These are phyloP conservation scores for Monosporascus sp. DNA, from an alignment of 2,329 filamentous ascomycete species.

Conservation along the genomic window DNA sequence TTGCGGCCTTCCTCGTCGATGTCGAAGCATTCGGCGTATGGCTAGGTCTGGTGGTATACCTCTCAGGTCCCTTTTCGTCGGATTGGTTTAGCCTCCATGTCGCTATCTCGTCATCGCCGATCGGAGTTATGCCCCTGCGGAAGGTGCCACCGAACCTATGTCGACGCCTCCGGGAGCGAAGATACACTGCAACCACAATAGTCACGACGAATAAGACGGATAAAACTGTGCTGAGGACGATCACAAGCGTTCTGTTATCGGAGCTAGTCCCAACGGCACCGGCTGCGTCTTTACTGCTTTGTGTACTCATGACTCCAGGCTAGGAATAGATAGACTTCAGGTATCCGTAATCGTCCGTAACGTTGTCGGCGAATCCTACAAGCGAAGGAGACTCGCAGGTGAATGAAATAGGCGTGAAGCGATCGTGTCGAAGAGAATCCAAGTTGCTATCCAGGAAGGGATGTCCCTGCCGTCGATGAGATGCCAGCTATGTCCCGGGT, in stretches of 20 bases:
- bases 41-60: slow-evolving; percentile 17
- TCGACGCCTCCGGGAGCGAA: slow-evolving; percentile 36
- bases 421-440: neutral
- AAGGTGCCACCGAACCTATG: slow-evolving; percentile 37
- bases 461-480: neutral
- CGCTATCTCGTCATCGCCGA: slow-evolving; percentile 61
- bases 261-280: slow-evolving; percentile 8
- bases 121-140: slow-evolving; percentile 54
- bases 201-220: slow-evolving; percentile 41
- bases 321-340: neutral
- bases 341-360: neutral
- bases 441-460: neutral
- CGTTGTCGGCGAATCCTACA: neutral
- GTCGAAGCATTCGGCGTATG: slow-evolving; percentile 33
- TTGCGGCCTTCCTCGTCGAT: slow-evolving; percentile 41
- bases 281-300: slow-evolving; percentile 3
- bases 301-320: slow-evolving; percentile 1
- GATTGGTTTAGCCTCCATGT: slow-evolving; percentile 50
- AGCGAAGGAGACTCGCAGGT: too few relatives aligned
- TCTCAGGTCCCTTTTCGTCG: slow-evolving; percentile 25
- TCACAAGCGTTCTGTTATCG: slow-evolving; percentile 39
- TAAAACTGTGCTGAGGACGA: slow-evolving; percentile 45
- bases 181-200: slow-evolving; percentile 30
- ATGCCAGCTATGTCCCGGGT: neutral
- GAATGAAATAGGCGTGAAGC: neutral